Base-by-base conservation (phyloP, 768 basidiomycete genomes). In the Clitopilus passeckerianus region DNA sequence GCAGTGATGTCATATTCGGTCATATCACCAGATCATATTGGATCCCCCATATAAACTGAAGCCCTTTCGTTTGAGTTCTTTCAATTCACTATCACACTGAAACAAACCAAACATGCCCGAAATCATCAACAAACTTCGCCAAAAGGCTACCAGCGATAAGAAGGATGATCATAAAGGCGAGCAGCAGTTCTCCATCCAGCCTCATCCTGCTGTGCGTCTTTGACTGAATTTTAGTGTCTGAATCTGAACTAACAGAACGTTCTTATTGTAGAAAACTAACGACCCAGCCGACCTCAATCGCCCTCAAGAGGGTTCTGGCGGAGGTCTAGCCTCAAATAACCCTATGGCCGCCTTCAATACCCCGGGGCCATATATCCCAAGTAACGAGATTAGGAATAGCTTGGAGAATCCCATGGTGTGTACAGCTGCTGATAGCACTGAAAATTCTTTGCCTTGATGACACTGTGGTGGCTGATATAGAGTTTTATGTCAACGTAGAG, bases 171-270 rank as follows among this genome's bases (percentile, higher is more conserved):
- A 50, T 10, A 50, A 50, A 10, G 18, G 20, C 15, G 46, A 50
- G 22, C 46, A 50, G 22, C 46, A 50, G 59, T 66, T 64, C 65
- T 67, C 60, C 41, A 81, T 77, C 53, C 69, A 73, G 56, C 80
- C 80, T 20, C 77, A 80, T 59, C 80, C 78, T 18, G 78, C 80
- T 64, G 79, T 79, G 59, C 37, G 76, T 65, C 35, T 6, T 41
- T 53, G 52, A 16, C 24, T 54, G 59, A 16, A 16, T 7, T 2
- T 41, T 12, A 41, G n/a, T 5, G 34, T 34, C 3, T 14, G 0
- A 23, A 18, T 43, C 44, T 43, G 3, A 58, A 6, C 69, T 67
- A 34, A 6, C 54, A 23, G 34, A 6, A 30, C 22, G 24, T 30
- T 18, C n/a, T 16, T 50, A 22, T 18, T 22, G 41, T 61, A 81